Percentiles rank a stretch among this genome's conserved stretches.
Conservation (phyloP, 805 yeast species). For the Candida broadrunensis region DNA sequence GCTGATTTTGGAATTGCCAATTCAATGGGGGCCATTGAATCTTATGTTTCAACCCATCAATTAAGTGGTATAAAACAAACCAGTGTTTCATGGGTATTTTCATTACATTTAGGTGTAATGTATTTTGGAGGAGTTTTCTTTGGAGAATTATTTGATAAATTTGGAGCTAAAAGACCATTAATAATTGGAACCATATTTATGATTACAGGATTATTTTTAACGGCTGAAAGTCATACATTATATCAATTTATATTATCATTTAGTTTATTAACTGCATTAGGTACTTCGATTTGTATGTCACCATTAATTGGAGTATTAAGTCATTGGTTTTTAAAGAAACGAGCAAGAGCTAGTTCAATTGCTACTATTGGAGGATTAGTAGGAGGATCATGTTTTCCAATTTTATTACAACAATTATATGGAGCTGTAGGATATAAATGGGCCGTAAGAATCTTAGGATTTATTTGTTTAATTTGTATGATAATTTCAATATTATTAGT, state of each 20-base stretch:
- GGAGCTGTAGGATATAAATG: slow-evolving; percentile 24
- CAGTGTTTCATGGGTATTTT: slow-evolving; percentile 30
- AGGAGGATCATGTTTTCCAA: slow-evolving; percentile 25
- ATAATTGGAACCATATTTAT: slow-evolving; percentile 16
- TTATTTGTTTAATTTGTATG: slow-evolving; percentile 18
- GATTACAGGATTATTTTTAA: slow-evolving; percentile 21
- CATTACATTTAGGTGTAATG: slow-evolving; percentile 27
- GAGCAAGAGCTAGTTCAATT: slow-evolving; percentile 25
- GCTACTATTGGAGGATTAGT: slow-evolving; percentile 29
- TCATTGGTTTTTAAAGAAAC: slow-evolving; percentile 23
- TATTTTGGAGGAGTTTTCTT: slow-evolving; percentile 26
- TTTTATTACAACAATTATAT: slow-evolving; percentile 22
- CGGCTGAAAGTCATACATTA: slow-evolving; percentile 21
- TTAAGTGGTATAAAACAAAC: slow-evolving; percentile 15
- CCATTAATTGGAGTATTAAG: slow-evolving; percentile 24
- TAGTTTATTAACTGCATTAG: slow-evolving; percentile 24
- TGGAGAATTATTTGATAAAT: slow-evolving; percentile 26
- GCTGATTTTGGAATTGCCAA: slow-evolving; percentile 28
- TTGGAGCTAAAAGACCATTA: slow-evolving; percentile 22
- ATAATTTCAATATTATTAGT: slow-evolving; percentile 14
- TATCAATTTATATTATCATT: slow-evolving; percentile 25
- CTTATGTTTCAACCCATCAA: slow-evolving; percentile 20
- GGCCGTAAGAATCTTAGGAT: slow-evolving; percentile 24
- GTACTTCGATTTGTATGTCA: slow-evolving; percentile 26
- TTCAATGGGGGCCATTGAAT: slow-evolving; percentile 25